Evolutionary conservation across 495 filamentous ascomycete genomes (phyloP).

Genomic region (Aspergillus leporis): DNA sequence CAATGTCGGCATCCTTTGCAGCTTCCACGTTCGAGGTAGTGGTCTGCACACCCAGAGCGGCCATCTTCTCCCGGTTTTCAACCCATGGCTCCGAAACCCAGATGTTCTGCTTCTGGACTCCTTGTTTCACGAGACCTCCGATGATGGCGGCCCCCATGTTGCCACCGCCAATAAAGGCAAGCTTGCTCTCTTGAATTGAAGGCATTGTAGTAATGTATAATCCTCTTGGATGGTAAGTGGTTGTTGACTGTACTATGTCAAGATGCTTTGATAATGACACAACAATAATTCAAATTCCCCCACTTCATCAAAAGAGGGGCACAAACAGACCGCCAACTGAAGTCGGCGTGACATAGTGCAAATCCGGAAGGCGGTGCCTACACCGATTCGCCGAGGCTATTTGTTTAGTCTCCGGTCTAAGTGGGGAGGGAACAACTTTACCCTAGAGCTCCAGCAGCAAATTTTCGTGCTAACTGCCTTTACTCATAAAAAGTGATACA

Average conservation of each 20-base stretch:
- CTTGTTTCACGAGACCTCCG: constrained; percentile 37
- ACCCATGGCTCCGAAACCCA: constrained; percentile 81
- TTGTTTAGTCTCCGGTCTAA: no score
- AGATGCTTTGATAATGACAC: not conserved
- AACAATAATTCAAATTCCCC: not conserved
- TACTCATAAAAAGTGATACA: no score
- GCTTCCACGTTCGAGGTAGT: constrained; percentile 85
- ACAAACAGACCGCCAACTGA: not conserved
- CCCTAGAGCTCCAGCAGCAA: no score
- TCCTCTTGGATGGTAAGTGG: not conserved
- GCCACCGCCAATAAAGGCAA: constrained; percentile 47
- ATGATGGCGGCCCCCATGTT: constrained; percentile 50
- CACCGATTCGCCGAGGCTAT: no score
- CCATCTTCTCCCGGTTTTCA: constrained; percentile 79
- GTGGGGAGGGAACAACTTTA: no score
- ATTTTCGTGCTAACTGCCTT: no score
- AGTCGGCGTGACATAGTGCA: not conserved
- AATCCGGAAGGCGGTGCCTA: not conserved
- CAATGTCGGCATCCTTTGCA: constrained; percentile 91
- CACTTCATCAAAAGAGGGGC: not conserved
- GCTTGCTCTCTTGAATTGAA: constrained; percentile 38
- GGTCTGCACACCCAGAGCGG: constrained; percentile 79
- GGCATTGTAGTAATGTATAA: constrained; percentile 22
- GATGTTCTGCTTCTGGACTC: constrained; percentile 44
- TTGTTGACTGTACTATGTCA: not conserved